Conservation (phyloP, 2,329 filamentous ascomycete species). For the Dothideomycetidae sp. region DNA sequence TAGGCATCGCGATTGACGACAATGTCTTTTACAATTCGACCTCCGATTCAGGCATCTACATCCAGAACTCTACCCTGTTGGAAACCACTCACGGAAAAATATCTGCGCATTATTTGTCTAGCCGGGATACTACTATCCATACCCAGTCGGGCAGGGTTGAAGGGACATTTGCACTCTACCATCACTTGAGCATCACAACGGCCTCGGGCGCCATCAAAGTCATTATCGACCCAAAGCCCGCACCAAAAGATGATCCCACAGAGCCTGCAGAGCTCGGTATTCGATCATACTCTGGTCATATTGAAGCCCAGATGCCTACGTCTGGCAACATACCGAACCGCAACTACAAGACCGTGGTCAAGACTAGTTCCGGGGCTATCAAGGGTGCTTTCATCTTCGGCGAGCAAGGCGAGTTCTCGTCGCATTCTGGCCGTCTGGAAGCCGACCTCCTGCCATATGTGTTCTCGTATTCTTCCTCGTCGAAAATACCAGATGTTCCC, state of each 20-base stretch:
- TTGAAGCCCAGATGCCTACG: neutral
- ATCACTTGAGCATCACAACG: conserved; percentile 3
- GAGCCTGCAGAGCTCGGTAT: neutral
- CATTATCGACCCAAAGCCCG: conserved; percentile 2
- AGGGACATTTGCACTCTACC: conserved; percentile 4
- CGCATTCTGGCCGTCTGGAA: conserved; percentile 3
- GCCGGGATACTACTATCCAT: conserved; percentile 1
- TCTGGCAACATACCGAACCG: neutral
- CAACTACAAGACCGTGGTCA: conserved; percentile 4
- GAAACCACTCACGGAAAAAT: neutral
- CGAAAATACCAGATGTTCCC: neutral
- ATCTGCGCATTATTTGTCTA: neutral
- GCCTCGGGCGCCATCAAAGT: conserved; percentile 2
- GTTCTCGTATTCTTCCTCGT: neutral
- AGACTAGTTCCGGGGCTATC: conserved; percentile 2
- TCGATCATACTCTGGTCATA: neutral
- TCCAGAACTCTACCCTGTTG: conserved; percentile 1
- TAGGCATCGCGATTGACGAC: neutral
- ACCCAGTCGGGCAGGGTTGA: conserved; percentile 6
- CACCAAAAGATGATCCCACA: conserved; percentile 3
- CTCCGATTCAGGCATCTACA: neutral
- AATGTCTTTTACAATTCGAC: conserved; percentile 6
- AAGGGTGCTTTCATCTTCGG: conserved; percentile 3
- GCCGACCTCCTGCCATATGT: conserved; percentile 5
- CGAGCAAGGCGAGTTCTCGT: neutral